phyloP scores from a whole-genome alignment of 345 rosid genomes.

The Salix arbutifolia region DNA sequence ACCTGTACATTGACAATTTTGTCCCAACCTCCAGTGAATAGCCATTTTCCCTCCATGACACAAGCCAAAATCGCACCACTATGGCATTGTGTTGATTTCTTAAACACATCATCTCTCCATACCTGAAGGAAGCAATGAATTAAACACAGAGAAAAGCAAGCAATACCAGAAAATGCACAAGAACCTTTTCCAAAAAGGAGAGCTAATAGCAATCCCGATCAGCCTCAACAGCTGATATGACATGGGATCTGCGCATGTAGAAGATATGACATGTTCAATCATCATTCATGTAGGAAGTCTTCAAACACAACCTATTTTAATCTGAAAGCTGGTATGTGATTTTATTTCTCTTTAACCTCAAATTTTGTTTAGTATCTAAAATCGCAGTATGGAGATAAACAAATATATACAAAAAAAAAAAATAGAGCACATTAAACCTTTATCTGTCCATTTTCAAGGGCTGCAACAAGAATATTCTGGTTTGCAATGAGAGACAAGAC shows the following conservation, averaged over 20 bases:
- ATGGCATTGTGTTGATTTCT: slow-evolving; percentile 52
- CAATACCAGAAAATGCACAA: background rate
- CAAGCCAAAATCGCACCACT: slow-evolving; percentile 58
- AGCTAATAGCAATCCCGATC: too few relatives aligned
- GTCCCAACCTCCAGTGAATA: slow-evolving; percentile 90
- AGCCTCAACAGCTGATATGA: too few relatives aligned
- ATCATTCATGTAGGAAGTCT: background rate
- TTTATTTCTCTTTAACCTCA: too few relatives aligned
- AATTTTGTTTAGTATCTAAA: background rate
- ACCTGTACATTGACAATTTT: slow-evolving; percentile 66
- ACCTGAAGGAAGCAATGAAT: slow-evolving; percentile 34
- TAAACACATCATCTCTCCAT: slow-evolving; percentile 63
- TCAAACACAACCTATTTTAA: background rate
- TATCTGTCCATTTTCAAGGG: slow-evolving; percentile 70
- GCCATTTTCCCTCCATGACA: slow-evolving; percentile 54
- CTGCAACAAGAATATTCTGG: slow-evolving; percentile 49
- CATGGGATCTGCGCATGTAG: too few relatives aligned
- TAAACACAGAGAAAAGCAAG: background rate
- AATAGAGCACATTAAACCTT: slow-evolving; percentile 43
- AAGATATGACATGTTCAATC: too few relatives aligned
- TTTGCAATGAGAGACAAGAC: slow-evolving; percentile 54
- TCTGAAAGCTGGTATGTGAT: background rate
- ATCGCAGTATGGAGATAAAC: background rate
- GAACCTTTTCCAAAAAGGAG: too few relatives aligned
- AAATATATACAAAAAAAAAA: background rate